A percentile compares a stretch with the other conserved stretches of the same genome.
These are phyloP conservation scores for Plasmodium vinckei DNA, from an alignment of 169 alveolate species.

Conservation along the genomic window DNA sequence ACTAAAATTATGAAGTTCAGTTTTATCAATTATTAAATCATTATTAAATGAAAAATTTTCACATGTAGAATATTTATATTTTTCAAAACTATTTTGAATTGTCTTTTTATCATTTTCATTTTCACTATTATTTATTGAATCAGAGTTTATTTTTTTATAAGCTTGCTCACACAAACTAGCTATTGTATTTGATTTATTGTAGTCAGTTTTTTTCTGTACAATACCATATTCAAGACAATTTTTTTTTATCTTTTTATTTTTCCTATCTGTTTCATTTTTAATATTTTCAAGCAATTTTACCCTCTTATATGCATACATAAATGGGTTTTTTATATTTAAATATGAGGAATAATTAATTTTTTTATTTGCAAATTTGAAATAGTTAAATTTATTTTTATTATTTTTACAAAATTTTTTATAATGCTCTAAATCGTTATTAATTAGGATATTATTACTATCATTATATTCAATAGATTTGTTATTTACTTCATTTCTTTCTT, in stretches of 20 bases:
- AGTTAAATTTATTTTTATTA: background rate
- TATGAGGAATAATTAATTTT: conserved; percentile 1
- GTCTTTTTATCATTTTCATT: conserved; percentile 14
- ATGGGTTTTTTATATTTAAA: conserved; percentile 48
- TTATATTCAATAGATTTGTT: background rate
- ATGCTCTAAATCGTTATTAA: background rate
- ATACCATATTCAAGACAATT: background rate
- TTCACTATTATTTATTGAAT: background rate
- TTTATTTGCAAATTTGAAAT: background rate
- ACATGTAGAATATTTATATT: background rate
- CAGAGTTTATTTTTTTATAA: too few relatives aligned
- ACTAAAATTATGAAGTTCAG: background rate
- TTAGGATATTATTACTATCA: background rate
- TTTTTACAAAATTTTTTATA: background rate
- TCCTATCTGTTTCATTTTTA: background rate
- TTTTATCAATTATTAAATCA: background rate
- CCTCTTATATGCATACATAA: conserved; percentile 16
- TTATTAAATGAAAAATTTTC: background rate
- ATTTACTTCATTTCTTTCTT: conserved; percentile 14
- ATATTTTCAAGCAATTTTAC: conserved; percentile 26
- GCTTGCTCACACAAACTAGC: too few relatives aligned
- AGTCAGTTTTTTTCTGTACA: background rate
- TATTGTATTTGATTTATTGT: too few relatives aligned
- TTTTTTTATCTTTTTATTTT: conserved; percentile 2
- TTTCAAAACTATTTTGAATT: background rate